Evolutionary conservation across 331 rosid species (phyloP), one percentile per base, ranked within the genome.

Genomic region (Acacia pycnantha): DNA sequence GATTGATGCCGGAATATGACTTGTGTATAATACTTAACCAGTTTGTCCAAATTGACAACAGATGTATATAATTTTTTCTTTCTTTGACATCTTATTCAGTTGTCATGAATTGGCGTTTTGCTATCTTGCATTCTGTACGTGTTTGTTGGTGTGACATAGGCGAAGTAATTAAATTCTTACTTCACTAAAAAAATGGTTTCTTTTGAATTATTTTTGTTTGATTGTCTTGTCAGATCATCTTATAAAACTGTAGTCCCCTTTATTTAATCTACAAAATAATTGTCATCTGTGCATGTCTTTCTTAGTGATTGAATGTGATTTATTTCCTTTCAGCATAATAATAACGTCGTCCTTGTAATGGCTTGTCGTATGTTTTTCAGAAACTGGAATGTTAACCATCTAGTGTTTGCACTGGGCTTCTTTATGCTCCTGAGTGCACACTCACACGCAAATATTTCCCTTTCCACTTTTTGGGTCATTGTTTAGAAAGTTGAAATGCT

Each of bases 81-180:
- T 76, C 44, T 37, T 24, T 58, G 69, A 40, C 15, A 31, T 14
- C 11, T 11, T 31, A 68, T 74, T 53, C 27, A 22, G 40, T 27
- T 33, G 9, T 78, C 73, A 47, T 61, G 61, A 73, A 77, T 81
- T 48, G 59, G n/a, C 59, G 31, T 79, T 79, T 73, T 33, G 58
- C 73, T 77, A 67, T 29, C 48, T 68, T 81, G 67, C 71, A n/a
- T 70, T 74, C 9, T 74, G 54, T 73, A 69, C 9, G 10, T 43
- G 27, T 73, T 67, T 64, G 43, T 64, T 67, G 35, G 43, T 54
- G 33, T 33, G 66, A 73, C 29, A 11, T 48, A 40, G 51, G 35
- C 40, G 76, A 33, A 78, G 69, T 79, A 53, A 72, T 31, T 72
- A 27, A 2, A 40, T 51, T 66, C 26, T 47, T 40, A 47, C 27